Base-by-base conservation (phyloP, 169 alveolate genomes). In the Plasmodium fragile region DNA sequence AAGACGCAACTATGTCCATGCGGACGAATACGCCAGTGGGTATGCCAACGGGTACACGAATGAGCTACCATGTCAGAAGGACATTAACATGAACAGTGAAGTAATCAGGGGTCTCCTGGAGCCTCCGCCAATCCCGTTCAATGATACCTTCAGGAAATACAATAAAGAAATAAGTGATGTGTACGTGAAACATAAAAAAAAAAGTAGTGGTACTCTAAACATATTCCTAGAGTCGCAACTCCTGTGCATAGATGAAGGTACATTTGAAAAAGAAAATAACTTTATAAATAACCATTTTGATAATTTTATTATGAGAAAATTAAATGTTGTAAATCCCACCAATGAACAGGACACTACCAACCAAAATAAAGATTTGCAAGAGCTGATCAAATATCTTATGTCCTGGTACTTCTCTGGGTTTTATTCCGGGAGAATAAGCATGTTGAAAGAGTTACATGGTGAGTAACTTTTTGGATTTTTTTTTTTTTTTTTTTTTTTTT, bases 341-440 rank as follows among this genome's bases (percentile, higher is more conserved):
- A 32, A 41, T 55, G 49, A 53, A 22, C 59, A 49, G 25, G 80
- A 85, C 41, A 25, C 13, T 16, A 70, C 43, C 25, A 36, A 84
- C 11, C 41, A 84, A 49, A 65, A 77, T 52, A 89, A 89, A 65
- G 94, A 78, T 39, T 39, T 78, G 41, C 87, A 78, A 30, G 89
- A 89, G 70, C 82, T 89, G 22, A 71, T 89, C 45, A 89, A 55
- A 81, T 89, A 92, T 32, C 92, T 92, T 36, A 92, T 92, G 95
- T 92, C 95, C 16, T 92, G 95, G 95, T 92, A 92, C 69, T 92
- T 81, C 34, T 82, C 95, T 4, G 95, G 95, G 13, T 92, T 52
- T 59, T 92, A 92, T 55, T 75, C 95, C n/a, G 95, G 94, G 43
- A 89, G 70, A 89, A 59, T 89, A 87, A 45, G 94, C 71, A 70